A percentile compares a stretch with the other conserved stretches of the same genome.
phyloP scores from a whole-genome alignment of 1,139 yeast genomes.

The Kluyveromyces sp. region DNA sequence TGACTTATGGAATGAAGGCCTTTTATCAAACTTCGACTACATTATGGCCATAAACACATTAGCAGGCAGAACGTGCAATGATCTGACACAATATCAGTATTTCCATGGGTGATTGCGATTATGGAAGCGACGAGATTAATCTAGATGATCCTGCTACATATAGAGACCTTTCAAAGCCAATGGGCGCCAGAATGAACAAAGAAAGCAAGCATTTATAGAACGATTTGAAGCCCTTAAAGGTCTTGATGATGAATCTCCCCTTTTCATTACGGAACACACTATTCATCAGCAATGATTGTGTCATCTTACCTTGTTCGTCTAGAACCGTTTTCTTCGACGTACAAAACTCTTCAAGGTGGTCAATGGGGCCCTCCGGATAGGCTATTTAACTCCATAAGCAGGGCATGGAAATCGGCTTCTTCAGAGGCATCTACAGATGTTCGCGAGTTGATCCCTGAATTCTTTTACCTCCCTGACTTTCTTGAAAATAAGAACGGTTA shows the following conservation, averaged over 20 bases:
- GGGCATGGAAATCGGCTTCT: slow-evolving; percentile 76
- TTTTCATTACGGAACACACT: slow-evolving; percentile 87
- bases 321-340: slow-evolving; percentile 74
- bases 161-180: slow-evolving; percentile 74
- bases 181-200: slow-evolving; percentile 72
- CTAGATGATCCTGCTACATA: slow-evolving; percentile 50
- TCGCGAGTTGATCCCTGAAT: slow-evolving; percentile 78
- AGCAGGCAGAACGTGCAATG: slow-evolving; percentile 84
- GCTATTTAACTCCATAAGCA: slow-evolving; percentile 58
- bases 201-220: slow-evolving; percentile 58
- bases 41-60: slow-evolving; percentile 69
- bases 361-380: slow-evolving; percentile 83
- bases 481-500: slow-evolving; percentile 54
- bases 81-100: slow-evolving; percentile 77
- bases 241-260: slow-evolving; percentile 50
- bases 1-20: slow-evolving; percentile 64
- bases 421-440: slow-evolving; percentile 78
- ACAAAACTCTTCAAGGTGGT: slow-evolving; percentile 73
- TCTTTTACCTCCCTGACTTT: slow-evolving; percentile 73
- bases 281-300: slow-evolving; percentile 88
- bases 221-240: slow-evolving; percentile 60
- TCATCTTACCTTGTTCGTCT: slow-evolving; percentile 67
- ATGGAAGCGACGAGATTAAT: slow-evolving; percentile 57
- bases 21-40: slow-evolving; percentile 73
- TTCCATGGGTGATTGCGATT: slow-evolving; percentile 84